These are phyloP conservation scores for Sugiyamaella smithiae DNA, from an alignment of 805 yeast species.

Conservation along the genomic window DNA sequence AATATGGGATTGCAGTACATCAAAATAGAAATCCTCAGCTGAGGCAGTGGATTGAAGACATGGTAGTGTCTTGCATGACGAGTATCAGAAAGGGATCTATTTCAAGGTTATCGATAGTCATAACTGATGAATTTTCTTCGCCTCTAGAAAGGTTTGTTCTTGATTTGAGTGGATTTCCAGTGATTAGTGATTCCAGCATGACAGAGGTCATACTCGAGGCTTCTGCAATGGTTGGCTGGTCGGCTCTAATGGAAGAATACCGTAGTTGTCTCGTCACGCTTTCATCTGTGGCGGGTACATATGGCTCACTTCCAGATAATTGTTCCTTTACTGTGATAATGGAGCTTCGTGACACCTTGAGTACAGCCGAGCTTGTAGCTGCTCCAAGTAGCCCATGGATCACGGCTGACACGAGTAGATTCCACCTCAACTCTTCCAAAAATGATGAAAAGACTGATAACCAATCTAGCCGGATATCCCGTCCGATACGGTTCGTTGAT, in stretches of 20 bases:
- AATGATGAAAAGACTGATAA: background rate
- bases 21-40: constrained; percentile 48
- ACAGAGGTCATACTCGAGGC: constrained; percentile 23
- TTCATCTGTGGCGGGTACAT: constrained; percentile 13
- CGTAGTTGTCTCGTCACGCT: constrained; percentile 29
- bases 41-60: constrained; percentile 41
- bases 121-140: constrained; percentile 17
- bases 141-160: constrained; percentile 42
- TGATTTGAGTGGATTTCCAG: constrained; percentile 34
- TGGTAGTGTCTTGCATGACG: constrained; percentile 32
- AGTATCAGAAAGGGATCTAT: constrained; percentile 30
- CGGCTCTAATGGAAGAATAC: constrained; percentile 28
- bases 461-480: constrained; percentile 22
- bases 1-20: constrained; percentile 44
- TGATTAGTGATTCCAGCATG: constrained; percentile 16
- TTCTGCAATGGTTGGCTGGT: constrained; percentile 15
- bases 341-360: constrained; percentile 23
- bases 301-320: constrained; percentile 24
- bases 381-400: constrained; percentile 26
- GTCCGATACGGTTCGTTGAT: constrained; percentile 42
- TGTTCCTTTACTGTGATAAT: constrained; percentile 29
- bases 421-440: constrained; percentile 6
- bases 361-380: background rate
- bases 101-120: constrained; percentile 37
- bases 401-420: constrained; percentile 22